Percentiles rank a stretch among this genome's conserved stretches.
Evolutionary conservation across 2,329 filamentous ascomycete genomes (phyloP).

Genomic region (Neofusicoccum parvum): DNA sequence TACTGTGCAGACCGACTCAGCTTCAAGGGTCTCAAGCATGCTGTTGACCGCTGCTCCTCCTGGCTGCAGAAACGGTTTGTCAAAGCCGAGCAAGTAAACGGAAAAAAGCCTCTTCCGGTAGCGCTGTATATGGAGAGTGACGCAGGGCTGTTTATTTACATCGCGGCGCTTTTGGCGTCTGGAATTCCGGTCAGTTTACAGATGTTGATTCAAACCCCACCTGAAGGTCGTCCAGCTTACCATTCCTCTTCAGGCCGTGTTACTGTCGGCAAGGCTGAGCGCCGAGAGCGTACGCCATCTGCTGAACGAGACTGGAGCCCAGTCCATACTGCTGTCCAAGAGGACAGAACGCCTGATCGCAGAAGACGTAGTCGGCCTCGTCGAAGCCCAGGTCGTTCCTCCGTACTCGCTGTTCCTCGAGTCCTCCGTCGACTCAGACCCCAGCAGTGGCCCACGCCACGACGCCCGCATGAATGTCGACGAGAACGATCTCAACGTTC

Average conservation of each 20-base stretch:
- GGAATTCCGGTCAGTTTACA: slow-evolving; percentile 25
- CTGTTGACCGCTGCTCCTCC: neutral
- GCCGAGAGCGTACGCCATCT: neutral
- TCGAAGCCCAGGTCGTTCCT: neutral
- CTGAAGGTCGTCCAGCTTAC: too few relatives aligned
- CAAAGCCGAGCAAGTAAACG: too few relatives aligned
- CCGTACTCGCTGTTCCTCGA: neutral
- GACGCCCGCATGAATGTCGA: neutral
- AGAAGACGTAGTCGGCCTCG: neutral
- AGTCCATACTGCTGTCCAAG: neutral
- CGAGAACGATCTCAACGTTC: neutral
- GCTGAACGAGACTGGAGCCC: neutral
- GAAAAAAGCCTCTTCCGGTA: slow-evolving; percentile 22
- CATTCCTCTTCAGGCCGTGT: too few relatives aligned
- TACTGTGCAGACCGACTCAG: neutral
- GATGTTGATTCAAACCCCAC: too few relatives aligned
- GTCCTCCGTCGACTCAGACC: neutral
- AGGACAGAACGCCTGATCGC: neutral
- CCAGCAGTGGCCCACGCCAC: too few relatives aligned
- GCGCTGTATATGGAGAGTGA: slow-evolving; percentile 36
- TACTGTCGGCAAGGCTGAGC: slow-evolving; percentile 29
- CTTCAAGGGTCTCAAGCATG: neutral
- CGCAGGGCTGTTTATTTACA: slow-evolving; percentile 32
- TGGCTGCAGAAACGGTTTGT: neutral
- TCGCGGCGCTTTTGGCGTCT: slow-evolving; percentile 29